Base-by-base conservation (phyloP, 345 rosid species). In the Isatis tinctoria region DNA sequence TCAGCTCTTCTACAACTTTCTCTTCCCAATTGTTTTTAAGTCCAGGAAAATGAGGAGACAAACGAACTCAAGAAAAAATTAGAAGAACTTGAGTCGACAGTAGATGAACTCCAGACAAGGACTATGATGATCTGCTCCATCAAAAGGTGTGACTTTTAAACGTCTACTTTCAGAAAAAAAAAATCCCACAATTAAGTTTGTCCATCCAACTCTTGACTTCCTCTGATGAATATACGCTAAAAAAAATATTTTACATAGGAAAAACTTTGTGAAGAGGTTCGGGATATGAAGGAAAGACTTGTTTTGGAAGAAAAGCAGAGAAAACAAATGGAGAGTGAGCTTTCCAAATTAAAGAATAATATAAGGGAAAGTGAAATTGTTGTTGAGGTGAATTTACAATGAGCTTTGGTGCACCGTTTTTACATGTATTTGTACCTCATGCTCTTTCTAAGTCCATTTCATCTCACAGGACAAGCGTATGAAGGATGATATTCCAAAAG, bases 301-400 rank as follows among this genome's bases (percentile, higher is more conserved):
- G 36, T 75, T 70, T 78, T 67, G 64, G 96, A 93, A 84, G 97
- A 87, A 83, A 83, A 85, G 61, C 87, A 77, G 81, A 82, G 94
- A 81, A 91, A 83, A 79, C 74, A 74, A 60, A 26, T 85, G 52
- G 96, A 93, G 74, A 51, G 80, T 69, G 97, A 91, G 74, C 80
- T 91, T 59, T 64, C 70, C 64, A 87, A 87, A 79, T 67, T 83
- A 41, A 89, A 89, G 83, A 88, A 72, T 85, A 74, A 64, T 56
- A 68, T 73, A 75, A 74, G 84, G 58, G 97, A 87, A 66, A 78
- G 72, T 74, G 87, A 83, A 68, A 75, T 65, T 20, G 83, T 81
- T 65, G 85, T 78, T 49, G 88, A 86, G 90, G 93, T 85, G 70
- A 62, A 60, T 18, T 60, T 72, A 44, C 16, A 18, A 72, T 27